Base-by-base conservation (phyloP, 371 early-diverging fungal species). In the Haplosporangium sp. region DNA sequence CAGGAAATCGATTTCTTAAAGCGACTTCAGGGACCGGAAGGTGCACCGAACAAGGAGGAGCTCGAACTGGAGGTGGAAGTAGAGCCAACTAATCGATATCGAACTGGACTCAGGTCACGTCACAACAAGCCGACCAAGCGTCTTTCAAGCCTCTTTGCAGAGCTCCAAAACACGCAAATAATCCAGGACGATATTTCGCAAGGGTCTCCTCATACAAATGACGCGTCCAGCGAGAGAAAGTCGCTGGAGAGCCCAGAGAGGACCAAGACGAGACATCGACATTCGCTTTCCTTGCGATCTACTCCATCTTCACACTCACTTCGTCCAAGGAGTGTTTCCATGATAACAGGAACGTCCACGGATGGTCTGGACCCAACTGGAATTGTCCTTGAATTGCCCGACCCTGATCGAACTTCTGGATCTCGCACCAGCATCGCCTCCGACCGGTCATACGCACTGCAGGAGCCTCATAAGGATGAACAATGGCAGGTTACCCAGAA, bases 81-180 rank as follows among this genome's bases (percentile, higher is more conserved):
- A 36, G 67, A 62, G 47, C 62, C 70, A 29, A 59, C 16, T 13
- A 59, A 46, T 20, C 51, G 62, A 50, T 63, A 50, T 60, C 46
- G 64, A 38, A 55, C 55, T 16, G 60, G 64, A 16, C 53, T 67
- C 29, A 63, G 68, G 13, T 21, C 59, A 12, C 74, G 64, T 11
- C 48, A 55, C 11, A 62, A 66, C 18, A 62, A 63, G 21, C 23
- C 76, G 9, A 58, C 55, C 13, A 77, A 72, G 16, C 64, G 73
- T 9, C 68, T 67, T 12, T 77, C 79, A 3, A 77, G 73, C 38
- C 59, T 77, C 11, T 77, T 77, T 47, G 47, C 62, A 55, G 79
- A 77, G 21, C 72, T 77, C 12, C 73, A 72, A 52, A 72, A 55
- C 40, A 72, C 79, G 0, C 73, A 67, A 23, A 52, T 46, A 53